Conservation (phyloP, 2,329 filamentous ascomycete species). For the Monosporascus ibericus region DNA sequence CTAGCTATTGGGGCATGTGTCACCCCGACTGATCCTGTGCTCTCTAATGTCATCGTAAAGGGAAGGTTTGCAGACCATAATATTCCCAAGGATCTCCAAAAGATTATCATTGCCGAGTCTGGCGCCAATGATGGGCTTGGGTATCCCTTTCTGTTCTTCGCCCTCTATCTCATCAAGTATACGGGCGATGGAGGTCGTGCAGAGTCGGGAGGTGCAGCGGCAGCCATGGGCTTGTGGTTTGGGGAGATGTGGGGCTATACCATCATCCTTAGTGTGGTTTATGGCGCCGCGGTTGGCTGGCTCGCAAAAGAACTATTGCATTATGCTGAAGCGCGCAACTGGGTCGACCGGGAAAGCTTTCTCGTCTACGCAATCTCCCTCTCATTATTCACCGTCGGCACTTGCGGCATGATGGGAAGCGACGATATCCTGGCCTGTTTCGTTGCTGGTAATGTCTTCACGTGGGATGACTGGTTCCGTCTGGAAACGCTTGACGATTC, state of each 20-base stretch:
- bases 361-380: conserved; percentile 83
- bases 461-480: conserved; percentile 92
- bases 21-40: conserved; percentile 84
- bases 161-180: conserved; percentile 78
- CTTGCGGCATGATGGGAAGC: conserved; percentile 78
- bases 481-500: conserved; percentile 84
- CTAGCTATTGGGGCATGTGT: conserved; percentile 78
- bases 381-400: conserved; percentile 80
- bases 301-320: conserved; percentile 75
- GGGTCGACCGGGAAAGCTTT: conserved; percentile 82
- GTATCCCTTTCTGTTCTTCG: conserved; percentile 83
- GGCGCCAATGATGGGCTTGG: conserved; percentile 86
- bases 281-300: conserved; percentile 74
- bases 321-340: conserved; percentile 74
- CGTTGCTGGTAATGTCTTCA: conserved; percentile 84
- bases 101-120: conserved; percentile 74
- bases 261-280: conserved; percentile 70
- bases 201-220: conserved; percentile 51
- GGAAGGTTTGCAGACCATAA: conserved; percentile 91
- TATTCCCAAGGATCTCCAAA: conserved; percentile 73
- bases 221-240: conserved; percentile 76
- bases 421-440: conserved; percentile 87
- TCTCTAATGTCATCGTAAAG: conserved; percentile 88
- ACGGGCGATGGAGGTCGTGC: conserved; percentile 50
- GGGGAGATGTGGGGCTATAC: conserved; percentile 80